Base-by-base conservation (phyloP, 106 monocot species). In the Xerophyta viscosa region DNA sequence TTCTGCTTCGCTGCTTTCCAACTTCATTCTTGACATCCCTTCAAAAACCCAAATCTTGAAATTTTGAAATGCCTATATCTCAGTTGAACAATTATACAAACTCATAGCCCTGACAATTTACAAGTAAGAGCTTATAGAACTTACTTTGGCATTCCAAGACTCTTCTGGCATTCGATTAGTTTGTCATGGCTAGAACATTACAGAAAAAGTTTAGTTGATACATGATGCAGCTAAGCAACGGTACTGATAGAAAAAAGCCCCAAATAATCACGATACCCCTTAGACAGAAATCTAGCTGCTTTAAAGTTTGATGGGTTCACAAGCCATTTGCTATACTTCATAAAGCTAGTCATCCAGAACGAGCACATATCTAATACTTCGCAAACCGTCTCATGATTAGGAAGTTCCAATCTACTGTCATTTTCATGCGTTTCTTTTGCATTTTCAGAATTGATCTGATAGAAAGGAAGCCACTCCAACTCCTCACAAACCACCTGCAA, bases 321-420 rank as follows among this genome's bases (percentile, higher is more conserved):
- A 60, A 96, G 76, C 84, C 88, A 96, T 47, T 50, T 33, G 53
- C 96, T 96, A 52, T 96, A 85, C 64, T 89, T 89, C 21, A 85
- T 89, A 74, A 96, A 96, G 68, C 81, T 85, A 46, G 77, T 81
- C 63, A 86, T 89, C 96, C 96, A 96, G 62, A 79, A 84, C 60
- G 70, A 96, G 41, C 96, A 96, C 42, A 85, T 75, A 65, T 75
- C 82, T 64, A 96, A 71, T 37, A 89, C 70, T 47, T 62, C 41
- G 42, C 61, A 59, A 61, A 88, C 69, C 28, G 73, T 71, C 69
- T 79, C 84, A 18, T 12, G 50, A 26, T 57, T 41, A 41, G 71
- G 46, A 49, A 70, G 64, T 29, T 57, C 58, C 66, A 79, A 70
- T 41, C 46, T 46, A 56, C 59, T 75, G 46, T 19, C 59, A 44